Evolutionary conservation across 1,284 basidiomycete species (phyloP), one percentile per base, ranked within the genome.

Genomic region (Fomitiporia mediterranea): DNA sequence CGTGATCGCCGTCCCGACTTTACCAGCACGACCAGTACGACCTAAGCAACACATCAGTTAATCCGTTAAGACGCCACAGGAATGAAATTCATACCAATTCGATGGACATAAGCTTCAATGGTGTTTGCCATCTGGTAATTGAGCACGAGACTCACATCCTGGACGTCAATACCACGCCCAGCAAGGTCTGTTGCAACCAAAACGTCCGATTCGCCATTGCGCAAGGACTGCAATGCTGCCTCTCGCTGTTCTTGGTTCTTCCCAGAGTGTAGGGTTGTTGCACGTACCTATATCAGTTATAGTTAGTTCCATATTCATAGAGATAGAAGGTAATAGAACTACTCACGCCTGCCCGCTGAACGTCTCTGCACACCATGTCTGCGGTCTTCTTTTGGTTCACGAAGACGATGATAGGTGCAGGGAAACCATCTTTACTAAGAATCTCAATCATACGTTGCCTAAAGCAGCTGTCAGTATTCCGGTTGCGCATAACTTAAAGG

Each of bases 361-460:
- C 76, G 66, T 97, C 94, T 69, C 92, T 92, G 38, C 92, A 89
- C 21, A 99, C 90, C 83, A 92, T 89, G 67, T 99, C 96, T 44
- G 95, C 96, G 4, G 92, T 95, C 78, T 96, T 96, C 79, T 98
- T 99, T 72, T 98, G 95, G 72, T 98, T 99, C 76, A 98, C 94
- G 73, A 99, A 99, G 11, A 96, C 91, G 63, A 99, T 99, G 66
- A 99, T 98, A 1, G 97, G 97, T 25, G 96, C 84, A 25, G 84
- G 72, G 70, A 88, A 92, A 54, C 81, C 77, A 38, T 84, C 86
- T 59, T 82, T 87, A 73, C 94, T 91, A 68, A 99, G 84, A 64
- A 98, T 91, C 64, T 98, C 92, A 65, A 96, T 71, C 66, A 99
- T 72, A 34, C 86, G 82, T 61, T 86, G 82, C 68, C 91, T 94